phyloP scores from a whole-genome alignment of 306 rosid species.

The Inga laurina region DNA sequence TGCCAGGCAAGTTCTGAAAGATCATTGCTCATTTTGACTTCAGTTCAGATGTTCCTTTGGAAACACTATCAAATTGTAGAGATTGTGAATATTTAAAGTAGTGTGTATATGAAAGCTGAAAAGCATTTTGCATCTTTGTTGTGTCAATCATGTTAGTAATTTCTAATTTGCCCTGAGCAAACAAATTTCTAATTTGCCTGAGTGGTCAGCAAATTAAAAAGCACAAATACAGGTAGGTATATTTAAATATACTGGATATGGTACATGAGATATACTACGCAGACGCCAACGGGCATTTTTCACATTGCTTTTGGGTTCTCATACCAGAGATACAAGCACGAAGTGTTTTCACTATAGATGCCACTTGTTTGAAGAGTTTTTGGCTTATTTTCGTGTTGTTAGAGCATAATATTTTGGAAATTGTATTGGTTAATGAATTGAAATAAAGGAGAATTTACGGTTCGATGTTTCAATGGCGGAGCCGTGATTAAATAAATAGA shows the following conservation, averaged over 20 bases:
- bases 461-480: no score
- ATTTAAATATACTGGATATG: neutral
- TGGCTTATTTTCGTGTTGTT: no score
- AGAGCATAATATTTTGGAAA: no score
- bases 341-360: no score
- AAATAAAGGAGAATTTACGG: no score
- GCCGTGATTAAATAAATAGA: no score
- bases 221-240: neutral
- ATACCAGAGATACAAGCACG: neutral
- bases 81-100: neutral
- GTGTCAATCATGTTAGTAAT: neutral
- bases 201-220: neutral
- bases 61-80: neutral
- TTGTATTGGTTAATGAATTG: no score
- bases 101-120: neutral
- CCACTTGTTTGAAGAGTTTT: no score
- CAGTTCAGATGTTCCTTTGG: slow-evolving; percentile 13
- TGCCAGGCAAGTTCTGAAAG: slow-evolving; percentile 80
- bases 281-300: neutral
- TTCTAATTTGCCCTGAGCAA: neutral
- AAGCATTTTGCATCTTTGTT: neutral
- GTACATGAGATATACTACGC: neutral
- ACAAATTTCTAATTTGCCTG: neutral
- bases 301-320: neutral
- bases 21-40: slow-evolving; percentile 70